Evolutionary conservation across 768 basidiomycete species (phyloP).

Genomic region (Pisolithus microcarpus): DNA sequence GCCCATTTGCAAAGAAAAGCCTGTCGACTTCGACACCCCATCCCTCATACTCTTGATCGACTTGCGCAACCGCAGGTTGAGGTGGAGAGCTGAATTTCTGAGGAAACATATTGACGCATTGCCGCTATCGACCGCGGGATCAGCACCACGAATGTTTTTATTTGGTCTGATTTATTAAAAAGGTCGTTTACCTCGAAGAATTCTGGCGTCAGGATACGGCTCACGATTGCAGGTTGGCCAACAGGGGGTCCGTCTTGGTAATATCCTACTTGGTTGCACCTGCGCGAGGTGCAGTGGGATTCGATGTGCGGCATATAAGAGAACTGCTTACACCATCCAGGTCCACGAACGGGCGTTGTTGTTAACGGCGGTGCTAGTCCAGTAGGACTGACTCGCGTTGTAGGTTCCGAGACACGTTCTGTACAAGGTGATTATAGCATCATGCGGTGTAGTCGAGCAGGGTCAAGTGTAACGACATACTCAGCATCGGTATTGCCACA

Average conservation of each 20-base stretch:
- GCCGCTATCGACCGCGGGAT: conserved; percentile 37
- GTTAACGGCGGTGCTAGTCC: conserved; percentile 49
- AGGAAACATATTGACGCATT: conserved; percentile 64
- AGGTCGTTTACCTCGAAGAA: conserved; percentile 20
- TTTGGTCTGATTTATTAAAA: not conserved
- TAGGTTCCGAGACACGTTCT: conserved; percentile 38
- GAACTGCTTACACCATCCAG: conserved; percentile 53
- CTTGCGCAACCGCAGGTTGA: conserved; percentile 34
- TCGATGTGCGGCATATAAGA: not conserved
- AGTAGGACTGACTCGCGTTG: conserved; percentile 33
- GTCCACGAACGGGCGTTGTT: conserved; percentile 57
- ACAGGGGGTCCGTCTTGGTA: conserved; percentile 33
- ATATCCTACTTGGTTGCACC: conserved; percentile 66
- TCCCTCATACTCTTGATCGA: conserved; percentile 48
- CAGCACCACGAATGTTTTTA: not conserved
- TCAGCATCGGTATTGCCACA: conserved; percentile 42
- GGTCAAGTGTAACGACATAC: conserved; percentile 30
- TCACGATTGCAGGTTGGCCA: conserved; percentile 28
- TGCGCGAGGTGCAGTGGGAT: conserved; percentile 15
- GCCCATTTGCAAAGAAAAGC: conserved; percentile 65
- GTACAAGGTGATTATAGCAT: conserved; percentile 23
- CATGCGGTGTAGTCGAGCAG: conserved; percentile 15
- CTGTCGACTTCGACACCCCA: conserved; percentile 54
- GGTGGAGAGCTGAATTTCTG: conserved; percentile 45
- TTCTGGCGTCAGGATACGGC: conserved; percentile 25